Evolutionary conservation across 306 rosid species (phyloP).

Genomic region (Corylus heterophylla): DNA sequence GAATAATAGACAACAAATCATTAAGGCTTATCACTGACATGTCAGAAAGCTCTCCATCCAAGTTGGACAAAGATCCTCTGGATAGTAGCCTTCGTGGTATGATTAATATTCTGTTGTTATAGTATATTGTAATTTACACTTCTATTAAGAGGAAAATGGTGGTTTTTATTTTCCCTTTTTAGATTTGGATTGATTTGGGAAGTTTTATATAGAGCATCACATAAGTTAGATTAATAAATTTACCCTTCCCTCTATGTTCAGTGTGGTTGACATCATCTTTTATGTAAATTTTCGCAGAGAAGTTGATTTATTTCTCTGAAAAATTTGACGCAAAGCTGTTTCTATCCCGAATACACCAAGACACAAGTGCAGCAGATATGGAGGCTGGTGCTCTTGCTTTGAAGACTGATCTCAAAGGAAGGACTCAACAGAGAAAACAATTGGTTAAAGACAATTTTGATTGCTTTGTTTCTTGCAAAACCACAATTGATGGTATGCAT

Average conservation of each 20-base stretch:
- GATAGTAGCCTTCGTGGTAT: conserved; percentile 84
- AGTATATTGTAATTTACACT: not conserved
- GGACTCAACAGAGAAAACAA: conserved; percentile 89
- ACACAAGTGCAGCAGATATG: conserved; percentile 79
- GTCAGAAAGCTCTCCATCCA: conserved; percentile 65
- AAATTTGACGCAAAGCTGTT: conserved; percentile 85
- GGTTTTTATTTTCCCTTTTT: not conserved
- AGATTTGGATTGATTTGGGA: conserved; percentile 30
- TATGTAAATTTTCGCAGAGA: conserved; percentile 63
- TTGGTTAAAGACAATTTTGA: conserved; percentile 98
- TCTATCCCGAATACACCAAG: conserved; percentile 81
- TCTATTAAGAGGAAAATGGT: not conserved
- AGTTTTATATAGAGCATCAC: not conserved
- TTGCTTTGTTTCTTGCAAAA: conserved; percentile 98
- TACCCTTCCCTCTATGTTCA: conserved; percentile 16
- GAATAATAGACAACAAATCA: conserved; percentile 92
- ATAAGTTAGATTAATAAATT: not conserved
- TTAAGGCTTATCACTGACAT: conserved; percentile 75
- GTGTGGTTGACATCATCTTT: conserved; percentile 33
- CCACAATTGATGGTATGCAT: conserved; percentile 90
- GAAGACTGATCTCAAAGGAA: conserved; percentile 89
- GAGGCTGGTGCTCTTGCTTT: conserved; percentile 85
- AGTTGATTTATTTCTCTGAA: conserved; percentile 88
- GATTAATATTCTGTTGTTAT: not conserved
- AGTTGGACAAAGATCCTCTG: conserved; percentile 45